Evolutionary conservation across 2,329 filamentous ascomycete genomes (phyloP), one percentile per base, ranked within the genome.

Genomic region (Colletotrichum simmondsii): DNA sequence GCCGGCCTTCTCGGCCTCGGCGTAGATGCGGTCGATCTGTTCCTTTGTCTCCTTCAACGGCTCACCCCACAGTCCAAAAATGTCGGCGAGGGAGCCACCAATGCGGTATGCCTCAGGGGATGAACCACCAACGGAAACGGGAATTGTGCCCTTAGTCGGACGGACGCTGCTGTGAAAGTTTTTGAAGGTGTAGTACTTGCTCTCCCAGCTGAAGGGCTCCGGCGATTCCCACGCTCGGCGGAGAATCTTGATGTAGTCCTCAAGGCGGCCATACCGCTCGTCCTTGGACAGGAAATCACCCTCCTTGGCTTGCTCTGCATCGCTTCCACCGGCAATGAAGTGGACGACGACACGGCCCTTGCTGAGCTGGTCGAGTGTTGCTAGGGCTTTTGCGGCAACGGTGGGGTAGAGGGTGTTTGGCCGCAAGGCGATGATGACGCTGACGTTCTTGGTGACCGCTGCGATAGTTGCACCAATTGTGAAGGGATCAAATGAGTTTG

Each of bases 11-110:
- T 84, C 87, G 0, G 90, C 87, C 76, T 88, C 89, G 3, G 85
- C 87, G 74, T 90, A 90, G 77, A 92, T 88, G 24, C 86, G 85
- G 74, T 90, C 88, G 75, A 92, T 90, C 78, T 92, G 90, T 76
- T 91, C 84, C 79, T 89, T 89, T 0, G 90, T 91, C 77, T 92
- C 90, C 80, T 91, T 90, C 2, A 91, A 81, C 1, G 90, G 90
- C 76, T 92, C 90, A 12, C 90, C 90, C 90, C 90, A 92, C 4
- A 92, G 85, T 0, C 90, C 90, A 74, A 91, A 91, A 76, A 92
- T 92, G 74, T 92, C 90, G 32, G 86, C 89, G 2, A 91, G 83
- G 0, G 85, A 81, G 32, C 90, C 90, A 28, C 90, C 90, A 52
- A 91, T 83, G 26, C 89, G 87, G 79, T 91, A 91, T 0, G 89